Evolutionary conservation across 129 eudicot species (phyloP), one percentile per base, ranked within the genome.

Genomic region (Ambrosia artemisiifolia): DNA sequence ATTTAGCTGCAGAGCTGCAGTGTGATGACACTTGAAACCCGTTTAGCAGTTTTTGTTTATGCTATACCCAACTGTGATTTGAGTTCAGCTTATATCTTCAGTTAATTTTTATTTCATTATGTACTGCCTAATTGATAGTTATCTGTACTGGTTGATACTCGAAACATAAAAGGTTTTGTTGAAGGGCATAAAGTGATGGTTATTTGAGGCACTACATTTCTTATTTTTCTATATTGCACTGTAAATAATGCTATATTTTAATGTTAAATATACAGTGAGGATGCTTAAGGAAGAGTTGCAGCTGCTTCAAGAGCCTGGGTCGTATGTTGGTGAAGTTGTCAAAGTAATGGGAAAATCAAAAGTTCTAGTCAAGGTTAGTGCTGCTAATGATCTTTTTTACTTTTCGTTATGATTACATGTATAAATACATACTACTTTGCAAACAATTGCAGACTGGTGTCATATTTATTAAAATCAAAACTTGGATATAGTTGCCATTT

Each of bases 241-340:
- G 38, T 36, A 6, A 36, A 6, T 38, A 38, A 38, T 38, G 10
- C 10, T 38, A 7, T 38, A 38, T 38, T 40, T 19, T 19, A 24
- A 63, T 53, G 68, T 54, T 30, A 71, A 20, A 42, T 68, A 80
- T 13, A 40, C 87, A 91, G 97, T 91, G 73, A 84, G 97, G 76
- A 82, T 83, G 76, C 86, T 91, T n/a, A 88, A 86, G 83, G 97
- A 91, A 75, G 96, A 88, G 79, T 70, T 91, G 64, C 96, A 88
- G 76, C 88, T 91, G 32, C 97, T 91, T 77, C 97, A 91, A 79
- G 91, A 88, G 74, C 97, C 97, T 76, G 93, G 96, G 70, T 88
- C 97, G 30, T 91, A 91, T 84, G 97, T 91, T 71, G 97, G 97
- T 33, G 97, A 91, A 81, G 97, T 91, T 81, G 97, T 88, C 63